Base-by-base conservation (phyloP, 1,284 basidiomycete species). In the Boletus holoroseus region DNA sequence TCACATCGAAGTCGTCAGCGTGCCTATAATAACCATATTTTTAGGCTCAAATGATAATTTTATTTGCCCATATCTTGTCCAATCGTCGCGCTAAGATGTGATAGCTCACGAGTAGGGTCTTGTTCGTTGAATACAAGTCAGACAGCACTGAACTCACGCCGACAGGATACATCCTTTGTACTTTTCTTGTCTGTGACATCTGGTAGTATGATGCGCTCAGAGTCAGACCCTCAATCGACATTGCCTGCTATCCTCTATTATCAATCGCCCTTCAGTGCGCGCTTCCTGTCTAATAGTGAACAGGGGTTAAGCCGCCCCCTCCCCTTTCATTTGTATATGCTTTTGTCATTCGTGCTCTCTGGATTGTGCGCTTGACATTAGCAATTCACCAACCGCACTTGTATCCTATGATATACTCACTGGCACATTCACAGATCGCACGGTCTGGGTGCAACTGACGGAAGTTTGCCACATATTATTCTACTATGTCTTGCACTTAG, bases 11-110 rank as follows among this genome's bases (percentile, higher is more conserved):
- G 9, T n/a, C 22, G 6, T 44, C 12, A 7, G n/a, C 27, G 6
- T 46, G 7, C 20, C 15, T 18, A 26, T 45, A 31, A 5, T 58
- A 38, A 60, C 32, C 20, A 12, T 47, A 3, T 37, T 34, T 55
- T 34, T 37, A 56, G 52, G 51, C 44, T 47, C 18, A 38, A 51
- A 53, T 51, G 20, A 50, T 48, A 41, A 54, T 24, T n/a, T 39
- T 38, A 49, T 53, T 53, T 50, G 44, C 24, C 39, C 32, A 16
- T 47, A 43, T 50, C 44, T 39, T 31, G 37, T 44, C 39, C 24
- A n/a, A 26, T 47, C 11, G 3, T 35, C 7, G 12, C 7, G 36
- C 45, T 20, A 45, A 24, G 30, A 42, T 37, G 40, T 36, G 38
- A 43, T 43, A 12, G 37, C 35, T 27, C 12, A 22, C 15, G 18